Evolutionary conservation across 2,329 filamentous ascomycete genomes (phyloP), one percentile per base, ranked within the genome.

Genomic region (Cladobotryum protrusum): DNA sequence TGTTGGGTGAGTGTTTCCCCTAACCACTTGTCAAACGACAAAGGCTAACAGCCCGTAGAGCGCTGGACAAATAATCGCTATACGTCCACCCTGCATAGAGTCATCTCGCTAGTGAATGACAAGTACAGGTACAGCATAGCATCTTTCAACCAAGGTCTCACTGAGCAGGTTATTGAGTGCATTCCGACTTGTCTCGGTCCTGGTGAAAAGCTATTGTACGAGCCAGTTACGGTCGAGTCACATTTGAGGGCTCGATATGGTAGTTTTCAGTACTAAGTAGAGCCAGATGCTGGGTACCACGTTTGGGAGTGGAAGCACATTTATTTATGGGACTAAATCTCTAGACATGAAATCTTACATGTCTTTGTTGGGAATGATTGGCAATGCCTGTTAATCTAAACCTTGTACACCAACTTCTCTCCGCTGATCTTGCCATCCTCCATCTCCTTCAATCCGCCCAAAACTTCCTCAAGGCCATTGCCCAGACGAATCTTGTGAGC

Each of bases 381-480:
- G 2, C 24, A 29, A 8, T 29, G 24, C 2, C 24, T 29, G 11
- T 4, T 29, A 29, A 29, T 29, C 24, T 29, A 29, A 29, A 29
- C 6, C 24, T 37, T 50, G 29, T 52, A 52, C 7, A 52, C 37
- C 18, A 52, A 43, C 50, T 52, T 52, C 36, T 15, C 15, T 7
- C 36, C 50, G 42, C 50, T 52, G 3, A 52, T 41, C 43, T 29
- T 52, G 9, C 33, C 42, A 11, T 49, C 18, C 35, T 47, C 29
- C 50, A 29, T 29, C 24, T 29, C 24, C 24, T 29, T 29, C 24
- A 29, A 29, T 29, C 24, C 24, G 24, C 11, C 24, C 24, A 29
- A 29, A 4, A 29, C 40, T 14, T 45, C 49, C 29, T 47, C 45
- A 5, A 51, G 49, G 7, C 49, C 45, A 4, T 15, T 29, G 6